Base-by-base conservation (phyloP, 495 filamentous ascomycete genomes). In the Cercophora samala region DNA sequence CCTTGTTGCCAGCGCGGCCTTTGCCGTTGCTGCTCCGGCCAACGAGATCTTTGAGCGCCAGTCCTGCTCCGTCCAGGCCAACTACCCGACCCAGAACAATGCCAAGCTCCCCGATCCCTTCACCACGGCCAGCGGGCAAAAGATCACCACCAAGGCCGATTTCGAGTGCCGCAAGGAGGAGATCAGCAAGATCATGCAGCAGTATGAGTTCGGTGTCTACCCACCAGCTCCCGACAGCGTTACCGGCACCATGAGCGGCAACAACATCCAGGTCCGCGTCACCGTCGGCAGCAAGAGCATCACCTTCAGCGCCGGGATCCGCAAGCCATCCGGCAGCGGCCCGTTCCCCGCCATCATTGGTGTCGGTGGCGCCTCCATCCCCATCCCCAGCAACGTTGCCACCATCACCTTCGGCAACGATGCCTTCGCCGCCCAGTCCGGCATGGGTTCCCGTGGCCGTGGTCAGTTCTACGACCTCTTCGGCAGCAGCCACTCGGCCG, bases 51-150 rank as follows among this genome's bases (percentile, higher is more conserved):
- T 81, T 70, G 70, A 73, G 73, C 78, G 79, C 23, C 81, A 82
- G 66, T 70, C 67, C 52, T 83, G 81, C 73, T 62, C 71, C 18
- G 60, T 60, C 15, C 29, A 64, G 5, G 53, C 52, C 69, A 72
- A 25, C 66, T 75, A 74, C 63, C 62, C 75, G 15, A 62, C 76
- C 23, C 70, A 78, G 37, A 71, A 69, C 72, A 66, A 55, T 21
- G 71, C 78, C 68, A 79, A 81, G 74, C 80, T 87, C 18, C 83
- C 83, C 0, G 81, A 86, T 71, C 84, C 84, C 8, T 87, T 86
- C 76, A 81, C 75, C 22, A 80, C 75, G 64, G 68, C 78, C 24
- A 74, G 74, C 68, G 83, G 83, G 32, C 67, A 52, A 11, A 76
- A 78, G 70, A 76, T 87, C 17, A 74, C 78, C 2, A 82, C 77